phyloP scores from a whole-genome alignment of 2,329 filamentous ascomycete genomes.

The Trichophaea hybrida region DNA sequence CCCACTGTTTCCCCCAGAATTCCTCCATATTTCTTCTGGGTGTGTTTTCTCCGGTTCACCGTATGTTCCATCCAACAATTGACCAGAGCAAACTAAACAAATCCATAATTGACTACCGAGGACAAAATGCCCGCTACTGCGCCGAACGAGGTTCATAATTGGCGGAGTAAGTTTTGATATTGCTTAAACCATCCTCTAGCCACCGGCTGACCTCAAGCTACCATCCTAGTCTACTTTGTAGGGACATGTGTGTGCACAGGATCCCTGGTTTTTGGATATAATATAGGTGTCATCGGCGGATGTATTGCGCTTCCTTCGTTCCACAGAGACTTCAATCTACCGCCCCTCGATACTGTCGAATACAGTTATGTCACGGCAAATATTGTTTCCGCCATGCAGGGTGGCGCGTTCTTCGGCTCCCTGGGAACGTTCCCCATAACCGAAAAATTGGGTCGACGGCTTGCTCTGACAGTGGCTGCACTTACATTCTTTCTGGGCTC shows the following conservation, averaged over 20 bases:
- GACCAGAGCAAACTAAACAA: background rate
- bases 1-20: background rate
- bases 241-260: background rate
- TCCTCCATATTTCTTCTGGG: background rate
- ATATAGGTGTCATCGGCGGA: constrained; percentile 31
- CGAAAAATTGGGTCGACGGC: constrained; percentile 38
- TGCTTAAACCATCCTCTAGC: background rate
- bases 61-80: background rate
- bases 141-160: constrained; percentile 1
- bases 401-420: constrained; percentile 34
- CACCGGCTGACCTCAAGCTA: too few relatives aligned
- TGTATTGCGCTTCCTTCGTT: constrained; percentile 15
- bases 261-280: constrained; percentile 14
- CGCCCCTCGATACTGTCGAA: constrained; percentile 7
- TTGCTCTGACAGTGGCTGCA: constrained; percentile 36
- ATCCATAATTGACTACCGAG: background rate
- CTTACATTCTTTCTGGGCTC: constrained; percentile 35
- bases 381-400: constrained; percentile 33
- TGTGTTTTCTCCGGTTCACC: background rate
- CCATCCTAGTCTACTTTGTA: background rate
- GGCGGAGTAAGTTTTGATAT: background rate
- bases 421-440: constrained; percentile 36
- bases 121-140: background rate
- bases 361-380: constrained; percentile 27
- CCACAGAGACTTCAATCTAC: constrained; percentile 14